Percentiles rank a stretch among this genome's conserved stretches.
Conservation (phyloP, 163 green algal genomes). For the Chlamydomonas reinhardtii region DNA sequence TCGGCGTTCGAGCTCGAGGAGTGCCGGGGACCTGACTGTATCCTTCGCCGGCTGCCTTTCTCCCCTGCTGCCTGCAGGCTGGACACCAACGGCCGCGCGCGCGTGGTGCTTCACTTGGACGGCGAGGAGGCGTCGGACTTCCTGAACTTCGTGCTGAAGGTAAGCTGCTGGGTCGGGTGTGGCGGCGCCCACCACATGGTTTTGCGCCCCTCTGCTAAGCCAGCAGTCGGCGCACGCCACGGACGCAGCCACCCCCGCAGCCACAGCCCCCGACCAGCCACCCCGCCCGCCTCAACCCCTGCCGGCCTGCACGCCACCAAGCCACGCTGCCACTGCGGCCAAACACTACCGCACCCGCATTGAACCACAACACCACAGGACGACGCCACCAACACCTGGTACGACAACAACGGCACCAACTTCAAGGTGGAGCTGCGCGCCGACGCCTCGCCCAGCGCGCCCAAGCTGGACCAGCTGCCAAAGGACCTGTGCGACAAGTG, state of each 20-base stretch:
- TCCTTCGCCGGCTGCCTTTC: too few relatives aligned
- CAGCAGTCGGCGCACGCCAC: too few relatives aligned
- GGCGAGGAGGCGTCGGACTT: slow-evolving; percentile 84
- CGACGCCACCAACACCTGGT: slow-evolving; percentile 86
- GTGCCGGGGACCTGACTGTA: too few relatives aligned
- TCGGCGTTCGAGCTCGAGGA: too few relatives aligned
- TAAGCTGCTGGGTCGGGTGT: not conserved
- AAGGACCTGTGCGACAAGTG: slow-evolving; percentile 94
- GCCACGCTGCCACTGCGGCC: too few relatives aligned
- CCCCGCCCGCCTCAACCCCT: too few relatives aligned
- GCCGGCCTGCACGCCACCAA: too few relatives aligned
- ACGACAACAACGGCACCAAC: slow-evolving; percentile 90
- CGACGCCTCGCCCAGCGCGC: slow-evolving; percentile 10
- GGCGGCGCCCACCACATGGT: too few relatives aligned
- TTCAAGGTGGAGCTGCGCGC: slow-evolving; percentile 82
- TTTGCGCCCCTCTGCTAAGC: too few relatives aligned
- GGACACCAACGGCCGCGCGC: slow-evolving; percentile 28
- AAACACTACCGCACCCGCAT: too few relatives aligned
- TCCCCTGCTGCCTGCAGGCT: not conserved
- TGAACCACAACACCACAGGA: slow-evolving; percentile 69
- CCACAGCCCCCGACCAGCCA: not conserved
- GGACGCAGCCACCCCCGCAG: too few relatives aligned
- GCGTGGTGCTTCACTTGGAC: slow-evolving; percentile 68
- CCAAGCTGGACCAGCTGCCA: slow-evolving; percentile 69
- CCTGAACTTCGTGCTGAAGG: slow-evolving; percentile 97